Evolutionary conservation across 2,329 filamentous ascomycete species (phyloP), one percentile per base, ranked within the genome.

Genomic region (Ceratocystis smalleyi): DNA sequence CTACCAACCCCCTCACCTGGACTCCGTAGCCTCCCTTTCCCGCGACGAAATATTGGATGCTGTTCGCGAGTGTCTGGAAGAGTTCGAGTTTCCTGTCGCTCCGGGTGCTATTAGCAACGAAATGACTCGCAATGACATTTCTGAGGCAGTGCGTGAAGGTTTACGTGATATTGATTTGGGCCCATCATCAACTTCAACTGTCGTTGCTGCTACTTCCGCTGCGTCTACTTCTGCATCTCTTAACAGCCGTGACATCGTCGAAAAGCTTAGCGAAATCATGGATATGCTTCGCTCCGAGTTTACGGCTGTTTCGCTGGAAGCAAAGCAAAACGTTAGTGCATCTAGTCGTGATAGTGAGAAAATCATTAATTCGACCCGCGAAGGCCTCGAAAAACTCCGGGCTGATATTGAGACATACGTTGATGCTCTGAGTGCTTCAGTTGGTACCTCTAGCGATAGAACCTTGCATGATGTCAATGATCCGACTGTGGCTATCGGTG

Each of bases 271-370:
- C 32, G 87, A 91, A 59, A 83, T 91, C 32, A 79, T 84, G 74
- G 77, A 82, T 2, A 77, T 76, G 66, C 77, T 87, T 75, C 79
- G 77, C 45, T 75, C 77, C 1, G 83, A 86, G 70, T 84, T 87
- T 72, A 78, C 77, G 68, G 76, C 79, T 2, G 76, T 83, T 1
- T 83, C 83, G 0, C 79, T 84, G 32, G 83, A 85, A 69, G 80
- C 82, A 10, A 91, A 91, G 72, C 83, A 92, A 69, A 92, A 90
- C 69, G 86, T 89, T 22, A 83, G 88, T 2, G 86, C 87, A 67
- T 89, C 85, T 69, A 89, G 87, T 49, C 82, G 85, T 65, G 89
- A 94, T 71, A 92, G 90, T 0, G 91, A 96, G 72, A 89, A 96
- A 72, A 85, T 95, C 12, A 78, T 96, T 3, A 89, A 94, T 72